phyloP scores from a whole-genome alignment of 2,329 filamentous ascomycete species.

The Stachybotrys elegans region DNA sequence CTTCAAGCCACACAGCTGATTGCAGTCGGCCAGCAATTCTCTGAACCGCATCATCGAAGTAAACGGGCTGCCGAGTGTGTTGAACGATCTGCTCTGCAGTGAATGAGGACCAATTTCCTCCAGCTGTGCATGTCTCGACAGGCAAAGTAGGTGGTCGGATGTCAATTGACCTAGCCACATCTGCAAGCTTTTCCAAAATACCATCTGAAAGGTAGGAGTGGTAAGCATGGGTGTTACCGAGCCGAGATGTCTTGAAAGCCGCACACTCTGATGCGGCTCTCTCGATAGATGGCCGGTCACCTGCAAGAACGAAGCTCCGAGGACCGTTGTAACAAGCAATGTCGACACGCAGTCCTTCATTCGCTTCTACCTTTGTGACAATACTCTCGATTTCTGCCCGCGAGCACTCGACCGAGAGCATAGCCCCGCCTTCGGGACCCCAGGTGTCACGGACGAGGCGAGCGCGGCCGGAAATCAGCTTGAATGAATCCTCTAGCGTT shows the following conservation, averaged over 20 bases:
- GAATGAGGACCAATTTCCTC: slow-evolving; percentile 8
- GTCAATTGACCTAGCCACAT: slow-evolving; percentile 1
- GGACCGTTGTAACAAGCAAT: slow-evolving; percentile 29
- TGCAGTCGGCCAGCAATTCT: slow-evolving; percentile 17
- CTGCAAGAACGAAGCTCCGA: slow-evolving; percentile 22
- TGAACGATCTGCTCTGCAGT: slow-evolving; percentile 13
- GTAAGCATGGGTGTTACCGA: slow-evolving; percentile 8
- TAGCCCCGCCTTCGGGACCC: slow-evolving; percentile 27
- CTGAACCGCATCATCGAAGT: slow-evolving; percentile 23
- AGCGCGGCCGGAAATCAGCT: slow-evolving; percentile 23
- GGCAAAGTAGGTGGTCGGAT: slow-evolving; percentile 6
- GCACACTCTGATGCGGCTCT: neutral
- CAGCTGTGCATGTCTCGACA: slow-evolving; percentile 9
- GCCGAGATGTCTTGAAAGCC: slow-evolving; percentile 1
- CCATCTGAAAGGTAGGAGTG: slow-evolving; percentile 8
- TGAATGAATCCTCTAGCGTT: slow-evolving; percentile 23
- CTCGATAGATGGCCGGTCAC: slow-evolving; percentile 16
- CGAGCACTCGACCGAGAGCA: slow-evolving; percentile 20
- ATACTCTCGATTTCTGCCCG: slow-evolving; percentile 4
- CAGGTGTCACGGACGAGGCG: slow-evolving; percentile 23
- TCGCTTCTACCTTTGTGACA: neutral
- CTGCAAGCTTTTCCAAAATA: slow-evolving; percentile 5
- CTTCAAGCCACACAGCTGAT: slow-evolving; percentile 24
- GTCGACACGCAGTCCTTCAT: slow-evolving; percentile 3
- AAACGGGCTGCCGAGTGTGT: slow-evolving; percentile 28